Evolutionary conservation across 2,329 filamentous ascomycete genomes (phyloP).

Genomic region (Neopestalotiopsis rosae): DNA sequence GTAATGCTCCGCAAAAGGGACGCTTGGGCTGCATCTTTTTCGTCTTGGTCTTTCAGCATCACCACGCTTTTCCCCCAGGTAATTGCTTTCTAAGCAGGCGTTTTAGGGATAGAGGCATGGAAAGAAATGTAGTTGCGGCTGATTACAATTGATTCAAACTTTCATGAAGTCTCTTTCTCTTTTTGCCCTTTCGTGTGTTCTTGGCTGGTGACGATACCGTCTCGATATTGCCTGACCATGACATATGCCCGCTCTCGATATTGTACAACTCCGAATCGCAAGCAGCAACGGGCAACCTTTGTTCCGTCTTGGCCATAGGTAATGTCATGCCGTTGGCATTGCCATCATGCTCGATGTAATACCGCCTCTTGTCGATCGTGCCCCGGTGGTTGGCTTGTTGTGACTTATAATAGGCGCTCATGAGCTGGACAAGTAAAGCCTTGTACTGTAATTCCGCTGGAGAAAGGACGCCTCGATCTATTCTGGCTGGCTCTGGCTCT

Average conservation of each 20-base stretch:
- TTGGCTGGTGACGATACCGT: background rate
- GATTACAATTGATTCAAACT: slow-evolving; percentile 17
- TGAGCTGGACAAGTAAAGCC: background rate
- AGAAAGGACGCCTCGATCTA: background rate
- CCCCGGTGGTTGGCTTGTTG: background rate
- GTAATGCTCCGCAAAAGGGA: slow-evolving; percentile 5
- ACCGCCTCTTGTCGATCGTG: background rate
- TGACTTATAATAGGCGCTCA: background rate
- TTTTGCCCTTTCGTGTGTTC: background rate
- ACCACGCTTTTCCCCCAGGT: slow-evolving; percentile 25
- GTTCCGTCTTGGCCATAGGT: background rate
- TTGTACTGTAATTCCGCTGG: slow-evolving; percentile 6
- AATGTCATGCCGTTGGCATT: background rate
- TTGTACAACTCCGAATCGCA: background rate
- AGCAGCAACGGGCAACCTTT: background rate
- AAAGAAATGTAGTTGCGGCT: slow-evolving; percentile 31
- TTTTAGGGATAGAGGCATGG: slow-evolving; percentile 39
- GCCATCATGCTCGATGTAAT: background rate
- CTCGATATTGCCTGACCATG: background rate
- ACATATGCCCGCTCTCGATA: background rate
- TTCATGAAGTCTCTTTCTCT: background rate
- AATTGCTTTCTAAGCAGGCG: slow-evolving; percentile 36
- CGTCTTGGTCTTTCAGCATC: slow-evolving; percentile 16
- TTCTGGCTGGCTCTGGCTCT: background rate
- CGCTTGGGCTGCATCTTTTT: slow-evolving; percentile 15